Evolutionary conservation across 2,329 filamentous ascomycete species (phyloP), one percentile per base, ranked within the genome.

Genomic region (Neopestalotiopsis rosae): DNA sequence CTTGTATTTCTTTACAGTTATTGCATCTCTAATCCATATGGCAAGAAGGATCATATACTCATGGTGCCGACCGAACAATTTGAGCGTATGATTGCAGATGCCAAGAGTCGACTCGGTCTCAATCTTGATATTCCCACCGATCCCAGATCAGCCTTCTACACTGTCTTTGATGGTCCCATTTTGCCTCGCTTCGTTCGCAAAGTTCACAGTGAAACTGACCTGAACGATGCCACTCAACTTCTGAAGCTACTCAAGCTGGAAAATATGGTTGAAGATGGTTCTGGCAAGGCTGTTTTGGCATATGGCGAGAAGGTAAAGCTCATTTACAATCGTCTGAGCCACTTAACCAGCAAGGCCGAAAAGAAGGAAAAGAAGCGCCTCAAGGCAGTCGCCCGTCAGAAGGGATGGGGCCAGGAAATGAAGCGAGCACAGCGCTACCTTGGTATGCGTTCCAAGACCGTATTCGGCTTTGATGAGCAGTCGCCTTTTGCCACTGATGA

Each of bases 51-150:
- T 65, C 88, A 90, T 1, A 82, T 92, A 32, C 79, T 95, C 30
- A 85, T 97, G 45, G 87, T 97, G 1, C 88, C 90, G 0, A 89
- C 89, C 1, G 73, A 76, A 1, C 92, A 97, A 76, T 87, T 95
- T 45, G 81, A 89, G 69, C 76, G 82, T 10, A 87, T 96, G 5
- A 82, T 97, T 0, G 76, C 85, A 2, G 83, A 88, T 4, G 88
- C 95, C 77, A 94, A 94, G 75, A 76, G 78, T 1, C 84, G 88
- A 58, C 83, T 91, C 3, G 76, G 79, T 1, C 86, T 84, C 5
- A 74, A 79, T 0, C 82, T 95, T 14, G 79, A 78, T 1, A 88
- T 97, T 61, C 92, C 92, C 0, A 74, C 1, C 83, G 86, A 38
- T 38, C 0, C 78, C 81, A 5, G 82, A 84, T 13, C 81, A 84